A percentile compares a stretch with the other conserved stretches of the same genome.
Evolutionary conservation across 331 rosid genomes (phyloP).

Genomic region (Malus hybrid): DNA sequence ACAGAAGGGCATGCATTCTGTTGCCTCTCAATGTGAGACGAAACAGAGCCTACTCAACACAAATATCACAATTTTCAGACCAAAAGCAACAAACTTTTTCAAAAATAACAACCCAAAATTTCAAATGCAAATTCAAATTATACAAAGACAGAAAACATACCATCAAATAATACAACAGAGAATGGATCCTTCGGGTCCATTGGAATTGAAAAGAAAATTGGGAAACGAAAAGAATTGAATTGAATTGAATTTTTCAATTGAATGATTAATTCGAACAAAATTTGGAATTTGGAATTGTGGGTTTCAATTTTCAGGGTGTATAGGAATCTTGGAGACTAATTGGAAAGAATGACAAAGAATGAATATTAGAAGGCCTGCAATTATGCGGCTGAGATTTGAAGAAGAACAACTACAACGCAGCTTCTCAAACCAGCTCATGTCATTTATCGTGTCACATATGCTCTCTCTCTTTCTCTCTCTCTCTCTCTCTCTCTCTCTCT

Average conservation of each 20-base stretch:
- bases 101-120: background rate
- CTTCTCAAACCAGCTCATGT: constrained; percentile 50
- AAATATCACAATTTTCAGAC: background rate
- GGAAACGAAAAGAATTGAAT: background rate
- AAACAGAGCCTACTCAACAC: constrained; percentile 25
- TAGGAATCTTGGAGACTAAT: constrained; percentile 58
- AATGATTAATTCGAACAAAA: background rate
- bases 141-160: background rate
- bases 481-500: background rate
- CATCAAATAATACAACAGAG: background rate
- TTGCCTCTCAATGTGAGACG: constrained; percentile 34
- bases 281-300: background rate
- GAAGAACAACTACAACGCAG: constrained; percentile 33
- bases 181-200: constrained; percentile 50
- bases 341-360: constrained; percentile 54
- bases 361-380: constrained; percentile 56
- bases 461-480: background rate
- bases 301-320: constrained; percentile 32
- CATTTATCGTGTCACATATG: constrained; percentile 12
- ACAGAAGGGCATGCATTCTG: constrained; percentile 42
- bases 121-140: background rate
- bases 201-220: background rate
- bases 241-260: background rate
- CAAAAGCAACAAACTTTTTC: background rate
- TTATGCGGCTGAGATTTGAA: constrained; percentile 57